These are phyloP conservation scores for Pythium brachiatum DNA, from an alignment of 352 stramenopile species.

Conservation along the genomic window DNA sequence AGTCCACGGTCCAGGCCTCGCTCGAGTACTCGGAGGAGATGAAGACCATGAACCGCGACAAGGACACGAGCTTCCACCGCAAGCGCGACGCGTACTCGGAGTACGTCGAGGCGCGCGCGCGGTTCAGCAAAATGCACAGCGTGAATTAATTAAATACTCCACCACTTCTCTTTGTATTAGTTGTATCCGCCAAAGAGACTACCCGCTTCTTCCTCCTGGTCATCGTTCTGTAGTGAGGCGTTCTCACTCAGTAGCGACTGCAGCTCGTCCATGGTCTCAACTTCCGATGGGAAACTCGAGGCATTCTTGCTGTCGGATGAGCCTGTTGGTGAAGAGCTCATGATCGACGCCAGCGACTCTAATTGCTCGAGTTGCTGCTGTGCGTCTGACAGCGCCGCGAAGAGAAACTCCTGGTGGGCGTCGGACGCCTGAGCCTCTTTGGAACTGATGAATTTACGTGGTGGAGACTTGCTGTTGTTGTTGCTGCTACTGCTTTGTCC, in stretches of 20 bases:
- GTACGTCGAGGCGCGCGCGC: conserved; percentile 83
- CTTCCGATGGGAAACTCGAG: not conserved
- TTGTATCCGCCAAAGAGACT: not conserved
- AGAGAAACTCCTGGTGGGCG: conserved; percentile 57
- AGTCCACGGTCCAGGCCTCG: conserved; percentile 45
- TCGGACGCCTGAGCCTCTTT: conserved; percentile 50
- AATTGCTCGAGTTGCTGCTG: conserved; percentile 61
- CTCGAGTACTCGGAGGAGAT: conserved; percentile 75
- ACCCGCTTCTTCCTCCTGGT: not conserved
- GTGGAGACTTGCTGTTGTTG: conserved; percentile 16
- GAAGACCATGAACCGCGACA: conserved; percentile 72
- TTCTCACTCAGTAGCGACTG: conserved; percentile 26
- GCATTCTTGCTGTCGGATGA: not conserved
- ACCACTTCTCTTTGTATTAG: not conserved
- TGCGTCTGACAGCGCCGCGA: conserved; percentile 55
- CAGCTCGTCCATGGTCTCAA: conserved; percentile 20
- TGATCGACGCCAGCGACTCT: conserved; percentile 42
- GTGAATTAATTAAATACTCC: conserved; percentile 60
- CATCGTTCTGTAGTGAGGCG: conserved; percentile 15
- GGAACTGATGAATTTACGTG: conserved; percentile 42
- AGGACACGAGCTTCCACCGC: conserved; percentile 68
- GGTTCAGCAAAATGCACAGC: conserved; percentile 90
- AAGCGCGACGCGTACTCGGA: conserved; percentile 87
- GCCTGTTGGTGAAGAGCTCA: not conserved
- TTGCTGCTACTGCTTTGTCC: conserved; percentile 2